These are phyloP conservation scores for Blastocystis sp. DNA, from an alignment of 352 stramenopile genomes.

Conservation along the genomic window DNA sequence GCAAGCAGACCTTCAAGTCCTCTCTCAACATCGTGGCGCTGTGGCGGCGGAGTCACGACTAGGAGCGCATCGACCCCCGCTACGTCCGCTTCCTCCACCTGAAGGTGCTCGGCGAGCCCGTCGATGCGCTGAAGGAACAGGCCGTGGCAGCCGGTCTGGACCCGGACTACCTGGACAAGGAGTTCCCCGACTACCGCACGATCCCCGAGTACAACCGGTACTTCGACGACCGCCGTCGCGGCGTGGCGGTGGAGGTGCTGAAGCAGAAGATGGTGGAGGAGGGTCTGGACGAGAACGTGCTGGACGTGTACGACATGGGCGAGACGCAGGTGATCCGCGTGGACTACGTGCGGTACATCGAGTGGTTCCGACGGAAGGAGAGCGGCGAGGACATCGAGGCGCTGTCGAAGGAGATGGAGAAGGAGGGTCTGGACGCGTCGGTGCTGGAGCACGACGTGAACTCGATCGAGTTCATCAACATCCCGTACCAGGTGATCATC, in stretches of 20 bases:
- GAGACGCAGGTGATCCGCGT: slow-evolving; percentile 25
- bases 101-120: slow-evolving; percentile 41
- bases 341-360: slow-evolving; percentile 49
- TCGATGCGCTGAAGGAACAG: slow-evolving; percentile 56
- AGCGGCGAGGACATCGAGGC: slow-evolving; percentile 10
- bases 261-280: slow-evolving; percentile 55
- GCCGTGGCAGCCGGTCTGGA: slow-evolving; percentile 11
- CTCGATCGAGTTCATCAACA: slow-evolving; percentile 62
- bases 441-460: slow-evolving; percentile 46
- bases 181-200: slow-evolving; percentile 55
- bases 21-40: not conserved
- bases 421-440: slow-evolving; percentile 59
- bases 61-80: slow-evolving; percentile 30
- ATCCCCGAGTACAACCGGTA: slow-evolving; percentile 27
- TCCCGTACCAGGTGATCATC: slow-evolving; percentile 49
- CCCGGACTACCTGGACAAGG: slow-evolving; percentile 54
- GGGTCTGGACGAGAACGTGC: slow-evolving; percentile 36
- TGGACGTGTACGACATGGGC: slow-evolving; percentile 65
- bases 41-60: not conserved
- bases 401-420: slow-evolving; percentile 45
- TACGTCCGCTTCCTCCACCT: slow-evolving; percentile 65
- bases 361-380: slow-evolving; percentile 51
- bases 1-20: not conserved
- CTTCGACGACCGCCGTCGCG: slow-evolving; percentile 31
- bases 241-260: slow-evolving; percentile 42